A percentile compares a stretch with the other conserved stretches of the same genome.
Evolutionary conservation across 2,329 filamentous ascomycete genomes (phyloP).

Genomic region (Aspergillus quadrilineatus): DNA sequence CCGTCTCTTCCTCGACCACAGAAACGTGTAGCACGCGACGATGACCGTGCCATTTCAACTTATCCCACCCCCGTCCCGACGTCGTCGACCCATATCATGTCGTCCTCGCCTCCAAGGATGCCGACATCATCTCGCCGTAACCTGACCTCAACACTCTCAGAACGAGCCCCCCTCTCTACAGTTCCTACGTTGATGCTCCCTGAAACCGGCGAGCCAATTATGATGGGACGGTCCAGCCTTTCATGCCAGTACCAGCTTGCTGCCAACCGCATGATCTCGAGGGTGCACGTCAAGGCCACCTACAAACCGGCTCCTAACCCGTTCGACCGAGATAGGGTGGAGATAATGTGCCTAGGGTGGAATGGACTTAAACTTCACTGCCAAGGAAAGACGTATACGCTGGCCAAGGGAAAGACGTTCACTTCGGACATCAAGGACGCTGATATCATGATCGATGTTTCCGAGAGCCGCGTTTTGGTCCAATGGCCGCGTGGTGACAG

Average conservation of each 20-base stretch:
- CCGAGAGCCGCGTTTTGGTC: constrained; percentile 84
- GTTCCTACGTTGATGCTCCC: constrained; percentile 81
- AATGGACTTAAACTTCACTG: constrained; percentile 93
- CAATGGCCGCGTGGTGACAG: constrained; percentile 72
- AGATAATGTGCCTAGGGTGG: constrained; percentile 91
- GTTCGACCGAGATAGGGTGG: constrained; percentile 72
- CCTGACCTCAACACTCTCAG: constrained; percentile 58
- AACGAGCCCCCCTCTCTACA: constrained; percentile 78
- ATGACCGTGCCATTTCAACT: constrained; percentile 50
- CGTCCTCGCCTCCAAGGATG: constrained; percentile 73
- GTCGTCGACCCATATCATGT: constrained; percentile 87
- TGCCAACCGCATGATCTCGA: constrained; percentile 86
- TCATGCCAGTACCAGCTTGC: constrained; percentile 95
- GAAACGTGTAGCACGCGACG: constrained; percentile 49
- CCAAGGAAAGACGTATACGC: constrained; percentile 79
- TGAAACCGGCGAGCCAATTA: constrained; percentile 74
- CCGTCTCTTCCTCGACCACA: constrained; percentile 49
- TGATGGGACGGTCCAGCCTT: constrained; percentile 91
- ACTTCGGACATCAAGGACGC: constrained; percentile 82
- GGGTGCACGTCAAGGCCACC: constrained; percentile 84
- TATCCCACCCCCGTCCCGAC: constrained; percentile 95
- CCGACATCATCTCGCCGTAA: constrained; percentile 59
- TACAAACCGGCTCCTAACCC: constrained; percentile 70
- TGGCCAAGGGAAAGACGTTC: constrained; percentile 85
- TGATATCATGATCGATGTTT: constrained; percentile 93